phyloP scores from a whole-genome alignment of 2,329 filamentous ascomycete genomes.

The Decorospora gaudefroyi region DNA sequence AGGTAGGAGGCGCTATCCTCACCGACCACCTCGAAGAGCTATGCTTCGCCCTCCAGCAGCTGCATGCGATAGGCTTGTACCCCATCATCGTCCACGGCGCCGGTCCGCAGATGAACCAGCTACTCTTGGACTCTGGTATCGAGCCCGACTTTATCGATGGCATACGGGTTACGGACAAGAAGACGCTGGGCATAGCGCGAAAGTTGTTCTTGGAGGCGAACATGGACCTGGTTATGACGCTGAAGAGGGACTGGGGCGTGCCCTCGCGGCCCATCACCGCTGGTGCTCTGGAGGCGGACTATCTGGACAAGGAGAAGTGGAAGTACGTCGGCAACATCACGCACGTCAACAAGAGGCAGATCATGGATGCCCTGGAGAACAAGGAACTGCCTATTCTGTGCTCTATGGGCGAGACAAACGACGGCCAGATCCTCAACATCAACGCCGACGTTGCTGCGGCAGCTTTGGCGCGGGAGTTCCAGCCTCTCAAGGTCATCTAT shows the following conservation, averaged over 20 bases:
- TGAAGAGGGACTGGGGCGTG: conserved; percentile 82
- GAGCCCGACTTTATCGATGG: conserved; percentile 97
- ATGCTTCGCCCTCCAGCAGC: conserved; percentile 83
- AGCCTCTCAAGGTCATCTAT: conserved; percentile 97
- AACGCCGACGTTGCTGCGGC: conserved; percentile 97
- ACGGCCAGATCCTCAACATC: conserved; percentile 93
- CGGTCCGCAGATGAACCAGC: conserved; percentile 90
- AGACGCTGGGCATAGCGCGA: conserved; percentile 87
- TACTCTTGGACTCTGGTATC: conserved; percentile 86
- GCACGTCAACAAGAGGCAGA: conserved; percentile 84
- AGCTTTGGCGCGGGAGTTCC: conserved; percentile 83
- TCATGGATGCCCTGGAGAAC: conserved; percentile 84
- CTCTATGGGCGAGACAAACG: conserved; percentile 91
- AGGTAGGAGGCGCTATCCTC: conserved; percentile 94
- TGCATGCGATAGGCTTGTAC: conserved; percentile 92
- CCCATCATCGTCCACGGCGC: conserved; percentile 95
- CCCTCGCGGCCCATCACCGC: conserved; percentile 85
- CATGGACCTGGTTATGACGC: conserved; percentile 83
- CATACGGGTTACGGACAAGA: conserved; percentile 92
- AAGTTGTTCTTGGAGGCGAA: conserved; percentile 97
- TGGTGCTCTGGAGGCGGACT: conserved; percentile 90
- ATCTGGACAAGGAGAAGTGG: conserved; percentile 95
- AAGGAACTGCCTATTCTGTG: conserved; percentile 92
- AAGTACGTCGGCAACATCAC: conserved; percentile 95
- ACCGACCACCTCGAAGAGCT: conserved; percentile 92